Evolutionary conservation across 2,329 filamentous ascomycete species (phyloP).

Genomic region (Colletotrichum orbiculare): DNA sequence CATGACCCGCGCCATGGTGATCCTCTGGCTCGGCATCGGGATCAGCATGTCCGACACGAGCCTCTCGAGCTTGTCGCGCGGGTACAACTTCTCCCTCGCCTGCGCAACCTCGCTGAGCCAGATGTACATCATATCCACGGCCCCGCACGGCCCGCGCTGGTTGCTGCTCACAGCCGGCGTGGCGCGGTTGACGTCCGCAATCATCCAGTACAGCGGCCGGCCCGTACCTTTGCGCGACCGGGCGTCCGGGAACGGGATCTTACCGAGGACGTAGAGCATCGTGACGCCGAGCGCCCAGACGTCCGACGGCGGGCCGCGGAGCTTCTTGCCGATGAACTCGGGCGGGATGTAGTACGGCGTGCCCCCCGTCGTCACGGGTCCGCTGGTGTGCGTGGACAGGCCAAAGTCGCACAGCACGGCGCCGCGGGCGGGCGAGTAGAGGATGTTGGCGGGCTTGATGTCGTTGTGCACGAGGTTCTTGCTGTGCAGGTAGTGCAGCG

Average conservation of each 20-base stretch:
- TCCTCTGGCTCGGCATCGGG: constrained; percentile 61
- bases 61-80: constrained; percentile 60
- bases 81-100: constrained; percentile 57
- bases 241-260: constrained; percentile 65
- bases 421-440: constrained; percentile 68
- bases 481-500: constrained; percentile 66
- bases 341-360: constrained; percentile 72
- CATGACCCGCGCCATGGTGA: constrained; percentile 65
- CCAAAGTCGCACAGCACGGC: constrained; percentile 72
- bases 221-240: constrained; percentile 58
- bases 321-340: constrained; percentile 67
- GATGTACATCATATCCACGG: constrained; percentile 64
- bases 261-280: constrained; percentile 68
- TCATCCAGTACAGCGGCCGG: constrained; percentile 66
- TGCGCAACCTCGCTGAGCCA: constrained; percentile 66
- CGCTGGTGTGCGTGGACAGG: constrained; percentile 60
- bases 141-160: constrained; percentile 41
- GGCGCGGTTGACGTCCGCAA: constrained; percentile 64
- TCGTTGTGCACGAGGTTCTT: constrained; percentile 69
- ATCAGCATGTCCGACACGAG: constrained; percentile 66
- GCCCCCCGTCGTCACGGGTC: constrained; percentile 62
- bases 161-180: constrained; percentile 49
- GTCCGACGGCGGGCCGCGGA: constrained; percentile 65
- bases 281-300: constrained; percentile 71
- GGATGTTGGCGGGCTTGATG: constrained; percentile 71